Evolutionary conservation across 163 green algal species (phyloP), one percentile per base, ranked within the genome.

Genomic region (Coccomyxa subellipsoidea): DNA sequence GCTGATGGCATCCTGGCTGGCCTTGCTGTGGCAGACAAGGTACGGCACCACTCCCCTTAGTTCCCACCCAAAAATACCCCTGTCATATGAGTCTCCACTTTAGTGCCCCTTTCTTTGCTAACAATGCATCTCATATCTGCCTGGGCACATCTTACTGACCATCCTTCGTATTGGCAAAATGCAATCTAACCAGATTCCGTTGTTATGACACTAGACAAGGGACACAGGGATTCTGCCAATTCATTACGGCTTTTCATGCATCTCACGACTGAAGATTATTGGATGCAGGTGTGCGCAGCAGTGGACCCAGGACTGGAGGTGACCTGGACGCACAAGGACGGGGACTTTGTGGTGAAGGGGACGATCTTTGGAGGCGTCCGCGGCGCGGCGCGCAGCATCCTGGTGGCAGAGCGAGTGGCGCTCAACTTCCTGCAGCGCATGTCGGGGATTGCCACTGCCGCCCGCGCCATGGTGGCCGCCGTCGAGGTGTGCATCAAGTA

Each of bases 401-500:
- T 99, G 35, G 82, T 95, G 69, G 97, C 94, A 7, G 97, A 99
- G 90, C 91, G 97, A 0, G 86, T 99, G n/a, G 95, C 93, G 5
- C 92, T 99, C 47, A 99, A 99, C 90, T 99, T 98, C 84, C 94
- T 98, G 94, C 95, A 98, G 89, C 91, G 97, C 54, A 99, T 99
- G 95, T 95, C 91, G 73, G 97, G 97, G 71, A 96, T 99, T n/a
- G 96, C 96, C 0, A 98, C 93, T 34, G 87, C 91, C 4, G 98
- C 96, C 0, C 81, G 80, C 38, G 87, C 81, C 0, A 97, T 97
- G 92, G 90, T 94, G 5, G 75, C 86, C 5, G 89, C 83, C 23
- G 76, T 89, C 66, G 18, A 84, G 80, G 83, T 81, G 66, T 29
- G 47, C 29, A 10, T 36, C n/a, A 71, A n/a, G n/a, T n/a, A n/a